A percentile compares a stretch with the other conserved stretches of the same genome.
phyloP scores from a whole-genome alignment of 176 grass and related monocot genomes.

The Aegilops umbellulata region DNA sequence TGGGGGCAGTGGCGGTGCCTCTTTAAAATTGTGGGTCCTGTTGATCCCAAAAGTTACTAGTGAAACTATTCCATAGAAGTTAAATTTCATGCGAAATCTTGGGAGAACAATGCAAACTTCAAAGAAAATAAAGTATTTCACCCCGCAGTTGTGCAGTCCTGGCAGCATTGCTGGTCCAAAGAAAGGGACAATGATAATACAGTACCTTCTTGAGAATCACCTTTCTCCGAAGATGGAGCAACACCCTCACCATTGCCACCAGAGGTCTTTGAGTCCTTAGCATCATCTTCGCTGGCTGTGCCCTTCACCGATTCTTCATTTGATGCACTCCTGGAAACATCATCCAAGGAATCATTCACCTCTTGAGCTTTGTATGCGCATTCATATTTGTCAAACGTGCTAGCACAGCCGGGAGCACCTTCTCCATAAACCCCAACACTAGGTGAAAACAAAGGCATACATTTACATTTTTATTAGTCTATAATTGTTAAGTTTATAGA shows the following conservation, averaged over 20 bases:
- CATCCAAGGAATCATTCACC: not conserved
- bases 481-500: not conserved
- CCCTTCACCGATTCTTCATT: constrained; percentile 30
- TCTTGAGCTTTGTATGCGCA: not conserved
- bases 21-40: not conserved
- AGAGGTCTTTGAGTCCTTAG: constrained; percentile 44
- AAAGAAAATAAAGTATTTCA: not conserved
- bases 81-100: not conserved
- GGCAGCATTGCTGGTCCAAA: not conserved
- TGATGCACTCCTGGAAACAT: not conserved
- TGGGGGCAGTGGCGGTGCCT: not conserved
- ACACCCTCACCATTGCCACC: constrained; percentile 38
- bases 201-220: not conserved
- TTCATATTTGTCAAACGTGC: not conserved
- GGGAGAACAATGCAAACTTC: not conserved
- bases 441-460: not conserved
- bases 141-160: too few species aligned
- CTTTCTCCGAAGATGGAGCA: constrained; percentile 25
- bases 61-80: not conserved
- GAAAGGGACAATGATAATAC: not conserved
- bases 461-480: not conserved
- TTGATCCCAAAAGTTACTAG: not conserved
- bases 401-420: not conserved
- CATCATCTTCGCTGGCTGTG: not conserved
- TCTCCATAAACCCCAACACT: not conserved